Evolutionary conservation across 179 eudicot genomes (phyloP).

Genomic region (Gypsophila paniculata): DNA sequence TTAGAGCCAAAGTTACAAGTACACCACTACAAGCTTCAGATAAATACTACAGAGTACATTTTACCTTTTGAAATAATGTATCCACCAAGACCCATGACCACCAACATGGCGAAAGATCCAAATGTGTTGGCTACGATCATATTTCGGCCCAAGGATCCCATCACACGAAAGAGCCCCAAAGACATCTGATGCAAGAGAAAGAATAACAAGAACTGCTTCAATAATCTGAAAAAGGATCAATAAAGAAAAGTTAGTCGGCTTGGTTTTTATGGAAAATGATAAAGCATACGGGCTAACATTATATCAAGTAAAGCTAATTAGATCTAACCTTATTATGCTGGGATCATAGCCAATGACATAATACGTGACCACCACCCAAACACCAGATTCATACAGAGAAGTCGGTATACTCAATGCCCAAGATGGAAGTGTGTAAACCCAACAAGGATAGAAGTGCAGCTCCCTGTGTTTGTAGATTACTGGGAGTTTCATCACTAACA

Average conservation of each 20-base stretch:
- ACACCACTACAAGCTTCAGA: neutral
- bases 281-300: neutral
- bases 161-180: constrained; percentile 75
- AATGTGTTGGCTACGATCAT: constrained; percentile 95
- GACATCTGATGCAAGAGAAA: constrained; percentile 93
- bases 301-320: neutral
- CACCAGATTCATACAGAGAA: constrained; percentile 77
- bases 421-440: constrained; percentile 84
- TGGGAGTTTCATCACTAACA: constrained; percentile 87
- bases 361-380: constrained; percentile 80
- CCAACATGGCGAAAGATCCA: constrained; percentile 97
- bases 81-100: constrained; percentile 96
- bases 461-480: constrained; percentile 86
- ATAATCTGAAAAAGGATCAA: constrained; percentile 53
- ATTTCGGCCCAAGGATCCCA: constrained; percentile 88
- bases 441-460: constrained; percentile 81
- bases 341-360: constrained; percentile 91
- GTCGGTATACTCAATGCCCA: constrained; percentile 82
- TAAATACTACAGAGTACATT: neutral
- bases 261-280: neutral
- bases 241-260: constrained; percentile 8
- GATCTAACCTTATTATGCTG: constrained; percentile 50
- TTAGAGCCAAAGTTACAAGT: constrained; percentile 17
- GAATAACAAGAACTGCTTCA: constrained; percentile 67
- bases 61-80: constrained; percentile 82